phyloP scores from a whole-genome alignment of 805 yeast species.

The Suhomyces vadensis region DNA sequence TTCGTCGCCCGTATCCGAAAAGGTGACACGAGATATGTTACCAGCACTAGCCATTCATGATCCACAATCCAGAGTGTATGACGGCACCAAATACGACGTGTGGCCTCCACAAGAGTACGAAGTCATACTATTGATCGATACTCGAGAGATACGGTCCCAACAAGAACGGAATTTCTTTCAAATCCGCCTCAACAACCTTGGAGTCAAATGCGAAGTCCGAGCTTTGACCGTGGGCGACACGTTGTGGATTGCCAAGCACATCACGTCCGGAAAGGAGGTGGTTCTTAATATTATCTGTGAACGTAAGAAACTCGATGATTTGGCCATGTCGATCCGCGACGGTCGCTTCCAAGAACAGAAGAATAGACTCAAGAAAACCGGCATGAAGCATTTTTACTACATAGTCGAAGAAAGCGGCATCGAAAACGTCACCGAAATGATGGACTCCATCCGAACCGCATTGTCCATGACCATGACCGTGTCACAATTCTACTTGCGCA shows the following conservation, averaged over 20 bases:
- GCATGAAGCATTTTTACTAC: constrained; percentile 67
- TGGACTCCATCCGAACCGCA: constrained; percentile 73
- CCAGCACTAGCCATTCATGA: constrained; percentile 22
- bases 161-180: constrained; percentile 71
- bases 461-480: constrained; percentile 68
- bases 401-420: constrained; percentile 72
- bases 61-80: constrained; percentile 17
- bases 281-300: constrained; percentile 84
- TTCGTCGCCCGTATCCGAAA: not conserved
- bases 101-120: constrained; percentile 69
- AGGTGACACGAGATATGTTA: not conserved
- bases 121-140: constrained; percentile 68
- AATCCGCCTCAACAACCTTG: constrained; percentile 49
- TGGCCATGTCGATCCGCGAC: constrained; percentile 78
- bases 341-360: constrained; percentile 91
- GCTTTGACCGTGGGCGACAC: constrained; percentile 84
- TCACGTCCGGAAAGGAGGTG: constrained; percentile 55
- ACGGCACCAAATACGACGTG: constrained; percentile 37
- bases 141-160: constrained; percentile 73
- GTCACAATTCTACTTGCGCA: constrained; percentile 63
- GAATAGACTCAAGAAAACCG: constrained; percentile 66
- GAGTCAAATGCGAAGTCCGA: constrained; percentile 52
- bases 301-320: constrained; percentile 85
- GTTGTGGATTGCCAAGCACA: constrained; percentile 81
- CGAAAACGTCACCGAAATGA: constrained; percentile 42